These are phyloP conservation scores for Coniochaeta sp. DNA, from an alignment of 2,329 filamentous ascomycete species.

Conservation along the genomic window DNA sequence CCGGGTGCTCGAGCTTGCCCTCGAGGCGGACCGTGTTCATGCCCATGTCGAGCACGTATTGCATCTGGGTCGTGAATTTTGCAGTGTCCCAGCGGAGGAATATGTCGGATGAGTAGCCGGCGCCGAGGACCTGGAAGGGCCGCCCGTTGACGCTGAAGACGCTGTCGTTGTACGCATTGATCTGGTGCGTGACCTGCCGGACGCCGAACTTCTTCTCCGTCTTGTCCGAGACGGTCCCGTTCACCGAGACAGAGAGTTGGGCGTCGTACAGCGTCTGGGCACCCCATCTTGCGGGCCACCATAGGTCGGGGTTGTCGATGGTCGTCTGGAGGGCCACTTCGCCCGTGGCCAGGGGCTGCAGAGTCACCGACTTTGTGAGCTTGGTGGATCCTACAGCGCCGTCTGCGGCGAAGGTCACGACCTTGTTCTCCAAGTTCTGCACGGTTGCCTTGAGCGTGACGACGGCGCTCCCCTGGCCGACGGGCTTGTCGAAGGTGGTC, in stretches of 20 bases:
- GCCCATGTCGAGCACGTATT: conserved; percentile 51
- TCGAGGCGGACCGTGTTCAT: conserved; percentile 58
- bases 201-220: conserved; percentile 39
- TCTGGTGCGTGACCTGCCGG: conserved; percentile 40
- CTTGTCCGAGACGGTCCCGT: conserved; percentile 23
- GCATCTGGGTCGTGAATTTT: conserved; percentile 40
- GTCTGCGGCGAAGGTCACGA: conserved; percentile 25
- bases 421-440: conserved; percentile 30
- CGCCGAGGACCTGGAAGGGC: conserved; percentile 53
- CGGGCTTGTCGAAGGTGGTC: conserved; percentile 29
- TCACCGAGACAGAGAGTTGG: conserved; percentile 16
- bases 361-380: conserved; percentile 21
- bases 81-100: conserved; percentile 49
- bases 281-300: conserved; percentile 58
- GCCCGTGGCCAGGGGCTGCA: conserved; percentile 26
- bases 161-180: conserved; percentile 47
- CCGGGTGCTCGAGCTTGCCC: conserved; percentile 56
- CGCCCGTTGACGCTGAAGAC: conserved; percentile 48
- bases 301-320: conserved; percentile 40
- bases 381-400: conserved; percentile 18
- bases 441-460: conserved; percentile 30
- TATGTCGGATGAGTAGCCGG: conserved; percentile 53
- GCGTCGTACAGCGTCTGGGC: conserved; percentile 28
- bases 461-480: conserved; percentile 19
- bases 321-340: conserved; percentile 29